Evolutionary conservation across 345 rosid genomes (phyloP).

Genomic region (Conringia planisiliqua): DNA sequence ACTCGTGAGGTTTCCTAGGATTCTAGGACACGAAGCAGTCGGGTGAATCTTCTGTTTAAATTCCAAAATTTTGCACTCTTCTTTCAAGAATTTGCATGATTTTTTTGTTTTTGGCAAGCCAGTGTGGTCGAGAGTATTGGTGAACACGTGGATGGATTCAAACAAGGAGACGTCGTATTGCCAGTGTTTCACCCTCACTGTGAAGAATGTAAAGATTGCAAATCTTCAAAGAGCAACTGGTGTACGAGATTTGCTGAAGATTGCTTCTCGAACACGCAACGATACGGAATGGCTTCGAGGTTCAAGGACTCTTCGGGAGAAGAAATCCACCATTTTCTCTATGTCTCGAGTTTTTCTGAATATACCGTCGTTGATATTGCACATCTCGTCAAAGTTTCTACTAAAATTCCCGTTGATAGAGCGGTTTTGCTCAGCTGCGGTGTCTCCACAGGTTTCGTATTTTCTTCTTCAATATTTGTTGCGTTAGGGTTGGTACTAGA

Average conservation of each 20-base stretch:
- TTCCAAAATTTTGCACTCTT: neutral
- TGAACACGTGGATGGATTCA: constrained; percentile 47
- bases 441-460: constrained; percentile 50
- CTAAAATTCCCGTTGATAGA: constrained; percentile 37
- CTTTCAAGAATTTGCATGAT: neutral
- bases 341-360: constrained; percentile 68
- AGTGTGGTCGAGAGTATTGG: constrained; percentile 83
- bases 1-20: constrained; percentile 42
- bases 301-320: constrained; percentile 57
- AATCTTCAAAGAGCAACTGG: constrained; percentile 48
- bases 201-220: constrained; percentile 52
- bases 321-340: constrained; percentile 43
- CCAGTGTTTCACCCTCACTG: constrained; percentile 55
- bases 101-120: neutral
- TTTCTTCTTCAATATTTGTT: neutral
- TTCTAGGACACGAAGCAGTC: constrained; percentile 72
- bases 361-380: constrained; percentile 64
- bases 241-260: constrained; percentile 35
- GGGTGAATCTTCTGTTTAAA: constrained; percentile 39
- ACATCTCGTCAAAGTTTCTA: constrained; percentile 44
- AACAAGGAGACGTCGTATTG: constrained; percentile 51
- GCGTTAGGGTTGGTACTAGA: neutral
- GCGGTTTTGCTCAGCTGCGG: constrained; percentile 70
- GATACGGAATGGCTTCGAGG: constrained; percentile 51
- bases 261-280: constrained; percentile 22